Evolutionary conservation across 345 rosid species (phyloP).

Genomic region (Salix dunnii): DNA sequence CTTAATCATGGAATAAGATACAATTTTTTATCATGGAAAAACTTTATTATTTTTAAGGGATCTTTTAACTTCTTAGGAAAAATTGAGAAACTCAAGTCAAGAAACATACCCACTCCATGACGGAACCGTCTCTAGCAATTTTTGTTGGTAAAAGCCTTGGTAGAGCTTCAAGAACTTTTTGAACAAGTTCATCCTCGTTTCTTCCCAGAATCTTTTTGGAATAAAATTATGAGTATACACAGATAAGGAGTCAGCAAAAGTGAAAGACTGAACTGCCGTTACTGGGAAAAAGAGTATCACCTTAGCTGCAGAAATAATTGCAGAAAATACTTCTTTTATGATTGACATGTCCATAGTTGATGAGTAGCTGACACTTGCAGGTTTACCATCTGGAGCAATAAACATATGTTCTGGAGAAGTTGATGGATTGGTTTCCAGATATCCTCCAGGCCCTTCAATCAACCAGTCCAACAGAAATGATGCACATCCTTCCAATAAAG

Average conservation of each 20-base stretch:
- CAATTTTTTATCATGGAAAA: neutral
- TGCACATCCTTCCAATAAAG: constrained; percentile 82
- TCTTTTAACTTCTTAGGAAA: neutral
- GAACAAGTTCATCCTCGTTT: constrained; percentile 48
- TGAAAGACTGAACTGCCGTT: neutral
- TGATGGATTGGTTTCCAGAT: constrained; percentile 88
- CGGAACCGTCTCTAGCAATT: constrained; percentile 74
- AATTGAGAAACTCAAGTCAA: neutral
- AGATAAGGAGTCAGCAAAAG: neutral
- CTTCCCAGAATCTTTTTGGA: constrained; percentile 56
- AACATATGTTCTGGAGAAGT: constrained; percentile 94
- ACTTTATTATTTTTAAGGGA: neutral
- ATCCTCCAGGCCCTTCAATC: constrained; percentile 69
- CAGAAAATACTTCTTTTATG: constrained; percentile 69
- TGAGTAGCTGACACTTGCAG: constrained; percentile 88
- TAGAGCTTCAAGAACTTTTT: constrained; percentile 53
- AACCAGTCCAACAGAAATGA: constrained; percentile 84
- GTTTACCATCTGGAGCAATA: constrained; percentile 69
- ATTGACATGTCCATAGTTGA: constrained; percentile 94
- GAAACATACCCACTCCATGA: constrained; percentile 85
- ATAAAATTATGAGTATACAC: neutral
- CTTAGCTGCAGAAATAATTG: constrained; percentile 74
- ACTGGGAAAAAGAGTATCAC: constrained; percentile 29
- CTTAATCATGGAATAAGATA: too few species aligned
- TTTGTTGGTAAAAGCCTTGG: constrained; percentile 66